Conservation (phyloP, 345 rosid species). For the Streptanthus diversifolius region DNA sequence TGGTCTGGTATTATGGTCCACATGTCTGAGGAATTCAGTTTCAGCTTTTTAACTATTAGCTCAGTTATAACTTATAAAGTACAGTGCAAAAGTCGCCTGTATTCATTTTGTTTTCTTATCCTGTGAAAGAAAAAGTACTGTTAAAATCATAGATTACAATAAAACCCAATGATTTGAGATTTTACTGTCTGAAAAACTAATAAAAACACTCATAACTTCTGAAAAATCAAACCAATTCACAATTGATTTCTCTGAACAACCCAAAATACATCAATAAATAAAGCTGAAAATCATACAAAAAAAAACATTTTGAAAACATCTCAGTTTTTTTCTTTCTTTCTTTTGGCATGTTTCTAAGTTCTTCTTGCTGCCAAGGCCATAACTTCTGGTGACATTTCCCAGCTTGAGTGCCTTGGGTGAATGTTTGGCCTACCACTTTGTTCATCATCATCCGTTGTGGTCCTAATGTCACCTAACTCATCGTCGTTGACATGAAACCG, state of each 20-base stretch:
- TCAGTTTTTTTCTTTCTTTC: not conserved
- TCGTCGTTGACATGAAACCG: constrained; percentile 68
- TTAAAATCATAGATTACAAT: not conserved
- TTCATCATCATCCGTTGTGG: constrained; percentile 39
- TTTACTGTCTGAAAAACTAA: not conserved
- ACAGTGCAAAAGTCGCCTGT: not conserved
- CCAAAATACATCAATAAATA: constrained; percentile 7
- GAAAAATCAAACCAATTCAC: constrained; percentile 14
- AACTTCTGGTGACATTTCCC: constrained; percentile 80
- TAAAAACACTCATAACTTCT: not conserved
- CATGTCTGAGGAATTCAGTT: constrained; percentile 19
- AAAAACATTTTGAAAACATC: not conserved
- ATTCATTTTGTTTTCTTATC: constrained; percentile 17
- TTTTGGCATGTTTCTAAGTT: constrained; percentile 2
- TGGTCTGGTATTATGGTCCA: constrained; percentile 28
- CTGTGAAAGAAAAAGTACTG: constrained; percentile 10
- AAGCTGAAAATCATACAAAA: not conserved
- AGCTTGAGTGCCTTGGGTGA: constrained; percentile 58
- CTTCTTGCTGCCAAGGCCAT: constrained; percentile 76
- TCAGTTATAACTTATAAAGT: not conserved
- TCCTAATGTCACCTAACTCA: constrained; percentile 64
- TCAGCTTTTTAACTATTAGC: not conserved
- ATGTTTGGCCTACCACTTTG: constrained; percentile 46
- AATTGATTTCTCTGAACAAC: not conserved
- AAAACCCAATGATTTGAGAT: constrained; percentile 9